These are phyloP conservation scores for Aspergillus ochraceoroseus DNA, from an alignment of 2,329 filamentous ascomycete genomes.

Conservation along the genomic window DNA sequence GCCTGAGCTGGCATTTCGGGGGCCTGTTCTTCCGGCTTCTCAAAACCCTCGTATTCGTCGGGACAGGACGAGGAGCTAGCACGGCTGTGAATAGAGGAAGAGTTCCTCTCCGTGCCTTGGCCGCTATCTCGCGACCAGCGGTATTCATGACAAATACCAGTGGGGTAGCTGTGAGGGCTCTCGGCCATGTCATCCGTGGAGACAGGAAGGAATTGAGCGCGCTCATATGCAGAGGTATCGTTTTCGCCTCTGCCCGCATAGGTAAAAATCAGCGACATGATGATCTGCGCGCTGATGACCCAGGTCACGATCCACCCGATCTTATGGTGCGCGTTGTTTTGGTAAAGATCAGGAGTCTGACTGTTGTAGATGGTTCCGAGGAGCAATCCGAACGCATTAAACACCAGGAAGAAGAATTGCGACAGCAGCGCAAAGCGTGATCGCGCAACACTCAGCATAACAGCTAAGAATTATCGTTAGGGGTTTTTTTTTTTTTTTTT, in stretches of 20 bases:
- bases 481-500: too few species aligned
- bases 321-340: conserved; percentile 25
- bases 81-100: conserved; percentile 61
- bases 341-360: conserved; percentile 22
- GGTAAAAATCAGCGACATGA: conserved; percentile 61
- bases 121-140: conserved; percentile 67
- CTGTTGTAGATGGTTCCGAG: conserved; percentile 23
- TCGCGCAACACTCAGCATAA: conserved; percentile 78
- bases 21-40: conserved; percentile 43
- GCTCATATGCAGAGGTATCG: conserved; percentile 43
- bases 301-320: conserved; percentile 67
- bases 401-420: conserved; percentile 20
- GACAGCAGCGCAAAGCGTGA: conserved; percentile 68
- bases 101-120: conserved; percentile 67
- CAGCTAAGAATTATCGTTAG: too few species aligned
- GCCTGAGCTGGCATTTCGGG: conserved; percentile 37
- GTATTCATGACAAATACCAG: conserved; percentile 40
- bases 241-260: conserved; percentile 50
- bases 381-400: conserved; percentile 21
- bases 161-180: conserved; percentile 46
- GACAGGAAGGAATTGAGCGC: conserved; percentile 59
- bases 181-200: conserved; percentile 53
- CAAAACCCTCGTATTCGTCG: conserved; percentile 50
- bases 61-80: conserved; percentile 57
- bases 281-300: conserved; percentile 64